Percentiles rank a stretch among this genome's conserved stretches.
phyloP scores from a whole-genome alignment of 176 grass and related monocot genomes.

The Hsuehochloa calcarea region DNA sequence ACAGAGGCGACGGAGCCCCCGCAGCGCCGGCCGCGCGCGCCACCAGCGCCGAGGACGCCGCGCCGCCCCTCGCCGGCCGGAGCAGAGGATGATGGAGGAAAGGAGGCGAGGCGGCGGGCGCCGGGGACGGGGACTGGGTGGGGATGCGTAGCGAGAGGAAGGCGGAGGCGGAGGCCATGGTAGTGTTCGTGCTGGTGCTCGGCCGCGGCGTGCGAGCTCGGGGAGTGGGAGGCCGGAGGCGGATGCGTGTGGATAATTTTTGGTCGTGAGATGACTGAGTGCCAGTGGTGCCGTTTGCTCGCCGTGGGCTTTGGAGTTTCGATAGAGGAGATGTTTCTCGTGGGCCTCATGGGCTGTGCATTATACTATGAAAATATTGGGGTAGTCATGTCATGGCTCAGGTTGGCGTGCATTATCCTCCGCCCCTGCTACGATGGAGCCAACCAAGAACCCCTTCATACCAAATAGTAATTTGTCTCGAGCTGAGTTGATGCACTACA shows the following conservation, averaged over 20 bases:
- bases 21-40: slow-evolving; percentile 20
- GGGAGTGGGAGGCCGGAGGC: not conserved
- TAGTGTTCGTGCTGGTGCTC: slow-evolving; percentile 3
- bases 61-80: slow-evolving; percentile 16
- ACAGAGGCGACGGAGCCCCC: slow-evolving; percentile 32
- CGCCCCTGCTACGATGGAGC: too few species aligned
- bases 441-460: too few species aligned
- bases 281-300: not conserved
- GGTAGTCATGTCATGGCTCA: too few species aligned
- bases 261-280: slow-evolving; percentile 24
- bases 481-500: too few species aligned
- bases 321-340: not conserved
- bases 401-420: too few species aligned
- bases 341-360: not conserved
- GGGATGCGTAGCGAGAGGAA: slow-evolving; percentile 45
- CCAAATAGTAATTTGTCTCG: too few species aligned
- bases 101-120: not conserved
- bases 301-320: slow-evolving; percentile 28
- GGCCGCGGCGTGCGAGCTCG: slow-evolving; percentile 34
- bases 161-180: slow-evolving; percentile 41
- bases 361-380: too few species aligned
- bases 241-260: slow-evolving; percentile 43
- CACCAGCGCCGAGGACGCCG: slow-evolving; percentile 26
- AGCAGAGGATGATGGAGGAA: not conserved
- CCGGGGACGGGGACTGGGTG: not conserved